Base-by-base conservation (phyloP, 2,329 filamentous ascomycete species). In the Ambrosiella cleistominuta region DNA sequence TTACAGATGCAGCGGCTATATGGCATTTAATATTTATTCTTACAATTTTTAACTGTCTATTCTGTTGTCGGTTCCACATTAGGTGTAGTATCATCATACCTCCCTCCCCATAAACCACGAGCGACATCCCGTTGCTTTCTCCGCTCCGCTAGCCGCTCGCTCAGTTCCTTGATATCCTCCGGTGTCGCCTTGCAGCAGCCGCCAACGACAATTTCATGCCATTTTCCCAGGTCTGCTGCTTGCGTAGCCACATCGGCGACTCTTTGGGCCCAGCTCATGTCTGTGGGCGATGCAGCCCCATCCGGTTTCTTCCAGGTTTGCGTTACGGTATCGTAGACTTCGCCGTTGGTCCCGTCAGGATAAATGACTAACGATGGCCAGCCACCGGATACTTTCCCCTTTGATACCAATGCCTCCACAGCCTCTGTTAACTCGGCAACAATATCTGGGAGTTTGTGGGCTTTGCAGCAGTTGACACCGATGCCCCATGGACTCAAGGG, bases 401-500 rank as follows among this genome's bases (percentile, higher is more conserved):
- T 62, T 3, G 64, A 56, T 1, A 73, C 58, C 62, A 79, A 56
- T n/a, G 60, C 62, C 8, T 61, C 60, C 13, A 81, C 66, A 7
- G 70, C 73, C 2, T 68, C 70, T 63, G 83, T 79, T 55, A 78
- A 83, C 54, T 75, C 70, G 15, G 67, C 68, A 15, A 87, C 68
- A 13, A 85, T 68, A 0, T 68, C 65, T 1, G 76, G 74, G 37
- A 87, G 70, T 66, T 84, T 81, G 54, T 75, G 72, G 39, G 86
- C 74, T 66, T 83, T 85, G 42, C 76, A 85, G 66, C 82, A 86
- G 67, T 86, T 86, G 64, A 86, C 75, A 1, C 83, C 82, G 27
- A 86, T 73, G 0, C 77, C 82, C 76, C 77, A 82, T 0, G 82
- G 82, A 2, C 67, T 61, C 3, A 62, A 63, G 0, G 54, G 12